phyloP scores from a whole-genome alignment of 2,329 filamentous ascomycete genomes.

The Penicillium sp. region DNA sequence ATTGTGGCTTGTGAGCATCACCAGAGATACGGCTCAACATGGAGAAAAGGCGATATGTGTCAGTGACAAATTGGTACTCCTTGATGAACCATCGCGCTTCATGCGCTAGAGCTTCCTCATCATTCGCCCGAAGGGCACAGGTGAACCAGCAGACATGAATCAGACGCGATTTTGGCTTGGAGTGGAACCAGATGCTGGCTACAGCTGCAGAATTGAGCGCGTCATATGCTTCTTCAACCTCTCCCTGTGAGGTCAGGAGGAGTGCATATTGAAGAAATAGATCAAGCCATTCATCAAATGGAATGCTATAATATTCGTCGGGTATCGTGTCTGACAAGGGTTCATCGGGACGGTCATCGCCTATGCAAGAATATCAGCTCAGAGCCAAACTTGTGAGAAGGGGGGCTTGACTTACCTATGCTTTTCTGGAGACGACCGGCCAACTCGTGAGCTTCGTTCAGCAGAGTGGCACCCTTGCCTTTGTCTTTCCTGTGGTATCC shows the following conservation, averaged over 20 bases:
- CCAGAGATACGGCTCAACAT: slow-evolving; percentile 75
- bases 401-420: slow-evolving; percentile 32
- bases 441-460: slow-evolving; percentile 47
- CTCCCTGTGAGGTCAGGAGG: slow-evolving; percentile 67
- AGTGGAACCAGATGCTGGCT: slow-evolving; percentile 79
- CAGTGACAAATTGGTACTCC: slow-evolving; percentile 74
- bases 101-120: slow-evolving; percentile 72
- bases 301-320: slow-evolving; percentile 70
- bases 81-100: slow-evolving; percentile 83
- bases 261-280: slow-evolving; percentile 87
- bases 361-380: slow-evolving; percentile 14
- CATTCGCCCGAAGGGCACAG: slow-evolving; percentile 78
- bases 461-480: slow-evolving; percentile 36
- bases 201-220: slow-evolving; percentile 76
- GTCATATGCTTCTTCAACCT: slow-evolving; percentile 72
- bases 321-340: slow-evolving; percentile 42
- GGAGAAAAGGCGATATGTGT: slow-evolving; percentile 81
- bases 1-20: slow-evolving; percentile 54
- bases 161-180: slow-evolving; percentile 65
- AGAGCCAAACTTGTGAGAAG: too few relatives aligned
- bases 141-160: slow-evolving; percentile 79
- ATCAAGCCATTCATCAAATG: slow-evolving; percentile 83
- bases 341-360: slow-evolving; percentile 20
- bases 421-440: slow-evolving; percentile 45
- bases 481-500: slow-evolving; percentile 45